Evolutionary conservation across 306 rosid genomes (phyloP), one percentile per base, ranked within the genome.

Genomic region (Cucurbita moschata): DNA sequence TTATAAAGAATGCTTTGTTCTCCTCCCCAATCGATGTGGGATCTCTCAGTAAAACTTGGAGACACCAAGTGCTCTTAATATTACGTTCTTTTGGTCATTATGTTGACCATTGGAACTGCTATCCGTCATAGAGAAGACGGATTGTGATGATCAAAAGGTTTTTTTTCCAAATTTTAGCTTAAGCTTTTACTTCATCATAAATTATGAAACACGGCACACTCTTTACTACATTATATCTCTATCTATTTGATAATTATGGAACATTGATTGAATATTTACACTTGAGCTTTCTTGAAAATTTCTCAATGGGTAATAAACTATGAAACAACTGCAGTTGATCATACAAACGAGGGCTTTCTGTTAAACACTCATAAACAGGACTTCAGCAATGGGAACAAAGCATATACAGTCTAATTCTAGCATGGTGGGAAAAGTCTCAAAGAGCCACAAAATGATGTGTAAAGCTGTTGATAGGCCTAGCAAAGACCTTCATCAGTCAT

Each of bases 381-480:
- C 43, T 69, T 46, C 44, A 26, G 39, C 73, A 14, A 70, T 70
- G 74, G 74, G 74, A 51, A 40, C 42, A 15, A 70, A 70, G 74
- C 74, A 70, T 70, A 70, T 70, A 60, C 74, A 70, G 5, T 70
- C 47, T 50, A 70, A 15, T 39, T 50, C 74, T 30, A 50, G 13
- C 60, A 70, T 49, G 56, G 60, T 30, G 51, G 58, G 23, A 53
- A 50, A 52, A 70, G 47, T 53, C 47, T 70, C 73, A 39, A 72
- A 47, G 76, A 80, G 59, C 54, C 74, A 81, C 35, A 76, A 78
- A 75, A 75, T 75, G 56, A 26, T 50, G 18, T 46, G 53, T 40
- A 73, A 50, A 52, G 67, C 66, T 26, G 7, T 66, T 77, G 83
- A 70, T 49, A 54, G 77, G 10, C 82, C 76, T 44, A 72, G 73